These are phyloP conservation scores for Camellia oleifera DNA, from an alignment of 179 eudicot genomes.

Conservation along the genomic window DNA sequence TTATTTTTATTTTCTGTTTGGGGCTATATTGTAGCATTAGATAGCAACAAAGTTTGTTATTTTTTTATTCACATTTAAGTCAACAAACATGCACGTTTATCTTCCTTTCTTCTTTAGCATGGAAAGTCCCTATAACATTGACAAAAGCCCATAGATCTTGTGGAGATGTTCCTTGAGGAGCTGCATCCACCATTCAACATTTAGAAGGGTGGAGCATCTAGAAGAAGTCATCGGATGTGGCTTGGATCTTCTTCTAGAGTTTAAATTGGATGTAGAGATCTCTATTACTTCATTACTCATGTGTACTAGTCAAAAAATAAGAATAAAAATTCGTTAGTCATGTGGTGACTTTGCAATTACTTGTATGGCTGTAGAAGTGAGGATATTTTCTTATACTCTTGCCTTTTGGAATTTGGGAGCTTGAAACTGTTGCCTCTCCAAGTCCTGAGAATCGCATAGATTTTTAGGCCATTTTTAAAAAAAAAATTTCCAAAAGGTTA, in stretches of 20 bases:
- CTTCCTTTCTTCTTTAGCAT: not conserved
- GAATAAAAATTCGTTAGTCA: no score
- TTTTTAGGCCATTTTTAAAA: not conserved
- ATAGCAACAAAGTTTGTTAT: not conserved
- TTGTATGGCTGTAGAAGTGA: not conserved
- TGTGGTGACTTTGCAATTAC: not conserved
- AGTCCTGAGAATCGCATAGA: not conserved
- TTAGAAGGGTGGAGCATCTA: not conserved
- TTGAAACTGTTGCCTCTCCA: not conserved
- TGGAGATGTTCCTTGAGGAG: not conserved
- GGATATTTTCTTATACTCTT: not conserved
- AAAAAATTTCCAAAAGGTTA: not conserved
- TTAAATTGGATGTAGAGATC: not conserved
- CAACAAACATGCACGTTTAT: not conserved
- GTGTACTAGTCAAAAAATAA: no score
- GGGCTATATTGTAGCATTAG: not conserved
- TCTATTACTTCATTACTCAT: not conserved
- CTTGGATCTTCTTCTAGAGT: slow-evolving; percentile 3
- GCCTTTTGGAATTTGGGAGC: not conserved
- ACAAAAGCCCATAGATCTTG: not conserved
- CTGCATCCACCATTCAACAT: not conserved
- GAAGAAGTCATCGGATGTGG: not conserved
- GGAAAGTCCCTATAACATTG: not conserved
- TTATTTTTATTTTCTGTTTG: not conserved
- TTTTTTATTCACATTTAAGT: not conserved